Evolutionary conservation across 768 basidiomycete species (phyloP).

Genomic region (Lentinus tigrinus): DNA sequence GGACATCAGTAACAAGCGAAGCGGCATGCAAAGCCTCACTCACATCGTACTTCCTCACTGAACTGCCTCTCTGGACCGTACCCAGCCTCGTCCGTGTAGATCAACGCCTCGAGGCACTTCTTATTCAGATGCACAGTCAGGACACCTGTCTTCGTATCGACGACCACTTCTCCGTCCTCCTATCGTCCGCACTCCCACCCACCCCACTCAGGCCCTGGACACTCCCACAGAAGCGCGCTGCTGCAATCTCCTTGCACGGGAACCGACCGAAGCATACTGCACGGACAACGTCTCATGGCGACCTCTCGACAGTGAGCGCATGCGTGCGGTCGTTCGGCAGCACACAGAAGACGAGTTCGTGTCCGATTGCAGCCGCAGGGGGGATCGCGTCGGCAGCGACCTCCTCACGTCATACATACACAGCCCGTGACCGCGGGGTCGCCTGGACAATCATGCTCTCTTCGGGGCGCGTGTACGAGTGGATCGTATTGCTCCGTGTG

Average conservation of each 20-base stretch:
- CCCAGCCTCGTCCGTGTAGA: slow-evolving; percentile 91
- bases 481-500: slow-evolving; percentile 25
- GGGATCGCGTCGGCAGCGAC: slow-evolving; percentile 76
- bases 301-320: slow-evolving; percentile 85
- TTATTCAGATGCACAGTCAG: slow-evolving; percentile 87
- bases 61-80: slow-evolving; percentile 58
- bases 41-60: slow-evolving; percentile 80
- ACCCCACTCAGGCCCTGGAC: slow-evolving; percentile 40
- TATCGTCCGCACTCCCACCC: slow-evolving; percentile 47
- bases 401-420: slow-evolving; percentile 74
- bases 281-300: slow-evolving; percentile 88
- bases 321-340: slow-evolving; percentile 88
- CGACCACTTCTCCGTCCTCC: slow-evolving; percentile 63
- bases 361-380: slow-evolving; percentile 53
- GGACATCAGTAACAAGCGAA: background rate
- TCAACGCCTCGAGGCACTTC: slow-evolving; percentile 89
- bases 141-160: slow-evolving; percentile 84
- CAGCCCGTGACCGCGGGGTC: slow-evolving; percentile 40
- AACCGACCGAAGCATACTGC: slow-evolving; percentile 75
- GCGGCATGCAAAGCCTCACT: slow-evolving; percentile 31
- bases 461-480: slow-evolving; percentile 20
- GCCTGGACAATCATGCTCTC: slow-evolving; percentile 38
- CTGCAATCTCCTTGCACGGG: slow-evolving; percentile 60
- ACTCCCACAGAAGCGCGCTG: slow-evolving; percentile 53
- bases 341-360: slow-evolving; percentile 79